Conservation (phyloP, 306 rosid species). For the Alnus glutinosa region DNA sequence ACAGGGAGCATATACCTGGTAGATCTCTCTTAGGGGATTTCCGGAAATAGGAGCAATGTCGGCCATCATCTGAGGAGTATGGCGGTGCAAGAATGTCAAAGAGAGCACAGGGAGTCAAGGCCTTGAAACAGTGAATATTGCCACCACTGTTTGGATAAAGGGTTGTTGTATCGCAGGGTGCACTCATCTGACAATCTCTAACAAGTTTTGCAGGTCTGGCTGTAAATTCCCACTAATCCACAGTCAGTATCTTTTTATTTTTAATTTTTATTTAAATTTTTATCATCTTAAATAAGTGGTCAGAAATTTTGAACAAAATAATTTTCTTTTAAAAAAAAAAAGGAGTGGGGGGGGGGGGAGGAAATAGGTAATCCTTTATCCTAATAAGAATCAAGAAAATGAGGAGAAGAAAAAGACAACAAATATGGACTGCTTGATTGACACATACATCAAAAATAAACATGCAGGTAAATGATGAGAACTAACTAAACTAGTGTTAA, state of each 20-base stretch:
- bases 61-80: constrained; percentile 38
- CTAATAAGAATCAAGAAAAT: not conserved
- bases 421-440: not conserved
- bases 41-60: constrained; percentile 45
- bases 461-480: not conserved
- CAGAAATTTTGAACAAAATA: too few relatives aligned
- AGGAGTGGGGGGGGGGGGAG: too few relatives aligned
- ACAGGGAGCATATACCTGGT: constrained; percentile 32
- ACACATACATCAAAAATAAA: not conserved
- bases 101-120: constrained; percentile 46
- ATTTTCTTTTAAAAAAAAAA: too few relatives aligned
- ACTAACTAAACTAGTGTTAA: not conserved
- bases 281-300: too few relatives aligned
- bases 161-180: constrained; percentile 38
- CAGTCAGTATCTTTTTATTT: not conserved
- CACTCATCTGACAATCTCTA: constrained; percentile 42
- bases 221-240: constrained; percentile 9
- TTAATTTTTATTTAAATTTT: not conserved
- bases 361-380: not conserved
- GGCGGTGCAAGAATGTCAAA: constrained; percentile 51
- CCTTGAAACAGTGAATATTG: constrained; percentile 48
- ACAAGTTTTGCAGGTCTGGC: constrained; percentile 43
- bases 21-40: constrained; percentile 33
- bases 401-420: not conserved
- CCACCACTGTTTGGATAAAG: constrained; percentile 47